These are phyloP conservation scores for Penium margaritaceum DNA, from an alignment of 139 green algal genomes.

Conservation along the genomic window DNA sequence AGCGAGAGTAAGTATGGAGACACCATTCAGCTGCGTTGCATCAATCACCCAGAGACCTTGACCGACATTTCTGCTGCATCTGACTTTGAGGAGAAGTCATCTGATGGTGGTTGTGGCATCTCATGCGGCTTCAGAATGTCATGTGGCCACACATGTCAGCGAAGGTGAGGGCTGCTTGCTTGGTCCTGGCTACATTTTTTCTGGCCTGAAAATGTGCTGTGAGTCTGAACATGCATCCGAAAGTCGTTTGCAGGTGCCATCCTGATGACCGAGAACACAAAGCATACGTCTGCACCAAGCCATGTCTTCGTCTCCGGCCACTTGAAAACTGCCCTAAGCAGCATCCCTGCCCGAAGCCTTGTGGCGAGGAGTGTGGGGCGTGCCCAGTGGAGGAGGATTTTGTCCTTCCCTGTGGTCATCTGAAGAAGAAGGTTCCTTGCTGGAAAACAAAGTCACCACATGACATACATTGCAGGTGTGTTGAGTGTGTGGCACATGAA, in stretches of 20 bases:
- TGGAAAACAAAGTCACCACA: too few species aligned
- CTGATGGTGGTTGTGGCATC: background rate
- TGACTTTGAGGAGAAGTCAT: background rate
- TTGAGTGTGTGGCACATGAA: too few species aligned
- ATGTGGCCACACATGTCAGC: conserved; percentile 31
- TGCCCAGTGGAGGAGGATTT: background rate
- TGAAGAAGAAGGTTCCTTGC: background rate
- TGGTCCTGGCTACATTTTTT: too few species aligned
- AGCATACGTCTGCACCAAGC: conserved; percentile 19
- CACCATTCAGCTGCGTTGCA: background rate
- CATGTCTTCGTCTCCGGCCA: conserved; percentile 20
- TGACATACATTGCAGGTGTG: too few species aligned
- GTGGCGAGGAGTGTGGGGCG: conserved; percentile 12
- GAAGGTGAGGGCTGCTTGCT: conserved; percentile 16
- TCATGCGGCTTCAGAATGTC: conserved; percentile 6
- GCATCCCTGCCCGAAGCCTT: conserved; percentile 15
- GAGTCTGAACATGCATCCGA: background rate
- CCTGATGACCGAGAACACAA: conserved; percentile 19
- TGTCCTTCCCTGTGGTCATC: conserved; percentile 19
- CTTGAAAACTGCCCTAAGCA: background rate
- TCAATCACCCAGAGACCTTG: background rate
- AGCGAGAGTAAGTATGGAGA: background rate
- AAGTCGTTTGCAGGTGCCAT: conserved; percentile 16
- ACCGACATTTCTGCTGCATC: background rate
- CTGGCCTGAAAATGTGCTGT: too few species aligned